Evolutionary conservation across 495 filamentous ascomycete genomes (phyloP).

Genomic region (Penicillium macrosclerotiorum): DNA sequence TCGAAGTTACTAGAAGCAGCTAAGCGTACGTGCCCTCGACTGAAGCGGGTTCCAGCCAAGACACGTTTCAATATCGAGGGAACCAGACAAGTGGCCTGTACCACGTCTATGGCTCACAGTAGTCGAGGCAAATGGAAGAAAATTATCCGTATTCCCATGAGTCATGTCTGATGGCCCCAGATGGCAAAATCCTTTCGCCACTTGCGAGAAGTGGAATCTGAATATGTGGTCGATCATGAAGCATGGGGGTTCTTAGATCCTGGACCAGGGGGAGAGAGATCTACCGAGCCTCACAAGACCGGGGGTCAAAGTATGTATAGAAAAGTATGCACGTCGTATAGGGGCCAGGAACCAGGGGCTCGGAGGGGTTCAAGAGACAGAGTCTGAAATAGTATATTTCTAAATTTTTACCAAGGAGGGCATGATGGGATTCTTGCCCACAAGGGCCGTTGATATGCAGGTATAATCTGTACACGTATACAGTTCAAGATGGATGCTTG

Average conservation of each 20-base stretch:
- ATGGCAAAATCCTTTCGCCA: too few species aligned
- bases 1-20: conserved; percentile 35
- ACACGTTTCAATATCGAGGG: neutral
- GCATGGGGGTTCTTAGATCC: conserved; percentile 7
- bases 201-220: neutral
- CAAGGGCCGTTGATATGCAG: neutral
- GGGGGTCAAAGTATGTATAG: conserved; percentile 1
- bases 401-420: too few species aligned
- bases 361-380: too few species aligned
- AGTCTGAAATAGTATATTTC: too few species aligned
- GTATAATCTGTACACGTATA: neutral
- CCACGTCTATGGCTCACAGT: neutral
- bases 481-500: too few species aligned
- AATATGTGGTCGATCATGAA: neutral
- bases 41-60: neutral
- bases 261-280: conserved; percentile 11
- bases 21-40: conserved; percentile 10
- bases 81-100: conserved; percentile 3
- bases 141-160: too few species aligned
- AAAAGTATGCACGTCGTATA: neutral
- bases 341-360: too few species aligned
- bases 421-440: too few species aligned
- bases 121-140: too few species aligned
- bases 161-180: too few species aligned
- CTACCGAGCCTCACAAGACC: conserved; percentile 11